Evolutionary conservation across 1,284 basidiomycete species (phyloP).

Genomic region (Cerrena zonata): DNA sequence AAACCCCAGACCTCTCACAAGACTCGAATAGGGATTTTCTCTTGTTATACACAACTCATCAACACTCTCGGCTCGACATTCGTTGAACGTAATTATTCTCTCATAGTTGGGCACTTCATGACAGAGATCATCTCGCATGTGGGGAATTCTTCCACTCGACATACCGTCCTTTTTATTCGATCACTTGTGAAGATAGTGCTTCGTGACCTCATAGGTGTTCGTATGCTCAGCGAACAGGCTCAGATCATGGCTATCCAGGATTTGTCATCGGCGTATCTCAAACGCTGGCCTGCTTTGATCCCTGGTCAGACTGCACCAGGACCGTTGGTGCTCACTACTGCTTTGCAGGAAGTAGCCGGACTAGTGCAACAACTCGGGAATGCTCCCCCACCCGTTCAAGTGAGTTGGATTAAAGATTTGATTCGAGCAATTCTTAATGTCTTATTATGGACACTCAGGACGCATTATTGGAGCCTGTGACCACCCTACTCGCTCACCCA

Average conservation of each 20-base stretch:
- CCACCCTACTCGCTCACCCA: slow-evolving; percentile 83
- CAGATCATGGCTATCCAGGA: slow-evolving; percentile 90
- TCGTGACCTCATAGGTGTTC: slow-evolving; percentile 79
- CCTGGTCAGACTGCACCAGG: slow-evolving; percentile 75
- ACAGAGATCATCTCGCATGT: slow-evolving; percentile 65
- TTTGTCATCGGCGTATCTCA: slow-evolving; percentile 74
- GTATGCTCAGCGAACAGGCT: slow-evolving; percentile 87
- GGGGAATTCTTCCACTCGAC: slow-evolving; percentile 52
- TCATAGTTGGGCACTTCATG: slow-evolving; percentile 76
- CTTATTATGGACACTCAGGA: slow-evolving; percentile 57
- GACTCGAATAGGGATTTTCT: slow-evolving; percentile 79
- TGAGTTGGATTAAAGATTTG: slow-evolving; percentile 24
- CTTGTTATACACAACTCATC: slow-evolving; percentile 81
- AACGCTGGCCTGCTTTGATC: slow-evolving; percentile 89
- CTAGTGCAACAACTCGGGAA: slow-evolving; percentile 88
- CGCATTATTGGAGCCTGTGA: slow-evolving; percentile 78
- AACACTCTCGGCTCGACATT: slow-evolving; percentile 72
- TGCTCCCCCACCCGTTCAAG: slow-evolving; percentile 82
- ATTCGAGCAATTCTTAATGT: slow-evolving; percentile 1
- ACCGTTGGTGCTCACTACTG: slow-evolving; percentile 69
- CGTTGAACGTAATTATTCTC: slow-evolving; percentile 78
- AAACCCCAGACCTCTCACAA: slow-evolving; percentile 64
- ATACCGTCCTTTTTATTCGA: slow-evolving; percentile 72
- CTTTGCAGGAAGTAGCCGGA: slow-evolving; percentile 79
- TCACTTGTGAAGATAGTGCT: slow-evolving; percentile 74